phyloP scores from a whole-genome alignment of 2,329 filamentous ascomycete genomes.

The Meredithiella fracta region DNA sequence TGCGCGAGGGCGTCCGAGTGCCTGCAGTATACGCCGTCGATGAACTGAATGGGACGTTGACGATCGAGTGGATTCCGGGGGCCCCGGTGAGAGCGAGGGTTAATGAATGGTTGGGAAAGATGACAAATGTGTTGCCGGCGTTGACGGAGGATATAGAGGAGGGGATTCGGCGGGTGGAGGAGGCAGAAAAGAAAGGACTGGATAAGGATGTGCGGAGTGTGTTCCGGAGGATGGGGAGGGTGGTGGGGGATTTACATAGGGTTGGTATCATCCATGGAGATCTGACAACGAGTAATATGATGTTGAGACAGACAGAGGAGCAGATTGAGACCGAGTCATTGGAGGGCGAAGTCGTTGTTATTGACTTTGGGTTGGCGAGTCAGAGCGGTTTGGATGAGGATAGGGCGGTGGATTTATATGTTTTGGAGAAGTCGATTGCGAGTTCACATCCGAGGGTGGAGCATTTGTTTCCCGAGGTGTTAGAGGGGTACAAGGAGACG shows the following conservation, averaged over 20 bases:
- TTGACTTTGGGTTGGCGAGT: constrained; percentile 83
- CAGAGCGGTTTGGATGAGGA: constrained; percentile 78
- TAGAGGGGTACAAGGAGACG: constrained; percentile 55
- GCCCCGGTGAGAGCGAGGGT: constrained; percentile 51
- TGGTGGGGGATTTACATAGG: constrained; percentile 61
- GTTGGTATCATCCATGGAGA: constrained; percentile 88
- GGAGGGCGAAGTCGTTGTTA: constrained; percentile 67
- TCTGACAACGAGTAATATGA: constrained; percentile 92
- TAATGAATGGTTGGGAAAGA: constrained; percentile 47
- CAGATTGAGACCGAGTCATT: constrained; percentile 20
- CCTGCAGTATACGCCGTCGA: constrained; percentile 62
- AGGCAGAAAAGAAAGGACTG: constrained; percentile 22
- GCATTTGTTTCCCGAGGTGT: constrained; percentile 53
- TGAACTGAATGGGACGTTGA: constrained; percentile 51
- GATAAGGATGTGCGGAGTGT: constrained; percentile 40
- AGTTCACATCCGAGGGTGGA: constrained; percentile 86
- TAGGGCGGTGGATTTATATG: constrained; percentile 87
- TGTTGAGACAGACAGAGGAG: constrained; percentile 40
- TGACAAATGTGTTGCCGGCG: constrained; percentile 22
- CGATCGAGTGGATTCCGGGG: constrained; percentile 74
- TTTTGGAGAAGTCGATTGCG: constrained; percentile 82
- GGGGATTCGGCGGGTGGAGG: constrained; percentile 14
- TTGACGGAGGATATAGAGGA: constrained; percentile 10
- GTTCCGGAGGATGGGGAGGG: constrained; percentile 52
- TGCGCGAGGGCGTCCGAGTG: constrained; percentile 62